Conservation (phyloP, 2,329 filamentous ascomycete species). For the Tolypocladium ophioglossoides region DNA sequence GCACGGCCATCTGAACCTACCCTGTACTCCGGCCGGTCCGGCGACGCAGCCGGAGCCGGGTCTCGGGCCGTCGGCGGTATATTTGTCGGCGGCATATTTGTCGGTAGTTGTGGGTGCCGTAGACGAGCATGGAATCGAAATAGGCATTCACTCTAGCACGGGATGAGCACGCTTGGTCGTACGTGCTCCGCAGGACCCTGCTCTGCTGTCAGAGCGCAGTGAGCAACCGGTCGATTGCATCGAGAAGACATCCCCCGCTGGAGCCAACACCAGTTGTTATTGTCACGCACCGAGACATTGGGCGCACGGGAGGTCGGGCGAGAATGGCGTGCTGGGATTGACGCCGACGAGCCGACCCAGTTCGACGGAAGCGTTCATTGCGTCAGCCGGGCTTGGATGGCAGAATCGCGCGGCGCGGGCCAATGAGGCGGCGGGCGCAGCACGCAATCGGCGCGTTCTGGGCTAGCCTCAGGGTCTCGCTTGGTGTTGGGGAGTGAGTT, state of each 20-base stretch:
- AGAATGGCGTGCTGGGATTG: background rate
- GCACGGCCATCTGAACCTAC: background rate
- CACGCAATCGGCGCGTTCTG: conserved; percentile 15
- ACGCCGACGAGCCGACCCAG: background rate
- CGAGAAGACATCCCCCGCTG: background rate
- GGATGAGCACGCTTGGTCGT: background rate
- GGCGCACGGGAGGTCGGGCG: background rate
- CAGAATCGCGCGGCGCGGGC: conserved; percentile 12
- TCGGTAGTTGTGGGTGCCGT: background rate
- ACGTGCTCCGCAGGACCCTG: background rate
- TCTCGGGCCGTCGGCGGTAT: background rate
- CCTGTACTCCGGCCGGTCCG: background rate
- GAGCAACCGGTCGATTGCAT: too few species aligned
- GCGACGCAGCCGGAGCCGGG: background rate
- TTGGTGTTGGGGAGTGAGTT: background rate
- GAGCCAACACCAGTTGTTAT: background rate
- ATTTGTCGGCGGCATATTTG: too few species aligned
- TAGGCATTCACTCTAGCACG: background rate
- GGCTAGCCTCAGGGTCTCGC: conserved; percentile 1
- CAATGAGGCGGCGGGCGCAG: conserved; percentile 13
- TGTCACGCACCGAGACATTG: background rate
- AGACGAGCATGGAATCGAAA: background rate
- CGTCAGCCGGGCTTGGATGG: conserved; percentile 17
- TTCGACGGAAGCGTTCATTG: conserved; percentile 7
- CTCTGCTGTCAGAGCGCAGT: background rate